These are phyloP conservation scores for Parachaetomium inaequale DNA, from an alignment of 495 filamentous ascomycete species.

Conservation along the genomic window DNA sequence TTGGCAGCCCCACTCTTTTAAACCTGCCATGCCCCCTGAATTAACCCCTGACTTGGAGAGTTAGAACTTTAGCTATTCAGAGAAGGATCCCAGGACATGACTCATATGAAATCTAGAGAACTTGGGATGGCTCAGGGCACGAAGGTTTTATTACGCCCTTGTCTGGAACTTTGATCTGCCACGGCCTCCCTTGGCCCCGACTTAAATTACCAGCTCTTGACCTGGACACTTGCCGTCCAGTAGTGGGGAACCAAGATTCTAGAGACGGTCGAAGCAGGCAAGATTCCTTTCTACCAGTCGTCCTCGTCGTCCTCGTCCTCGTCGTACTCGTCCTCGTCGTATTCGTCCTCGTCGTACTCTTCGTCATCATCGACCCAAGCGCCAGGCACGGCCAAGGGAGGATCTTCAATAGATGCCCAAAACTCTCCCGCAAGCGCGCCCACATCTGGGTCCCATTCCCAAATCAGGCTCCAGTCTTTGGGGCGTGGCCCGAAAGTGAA, in stretches of 20 bases:
- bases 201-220: no score
- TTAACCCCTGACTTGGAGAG: neutral
- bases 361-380: neutral
- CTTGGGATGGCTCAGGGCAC: no score
- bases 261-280: no score
- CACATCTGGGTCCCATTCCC: constrained; percentile 4
- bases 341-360: neutral
- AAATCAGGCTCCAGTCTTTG: neutral
- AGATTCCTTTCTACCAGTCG: neutral
- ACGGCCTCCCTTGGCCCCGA: no score
- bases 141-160: no score
- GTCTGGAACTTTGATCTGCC: no score
- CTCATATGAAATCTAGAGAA: no score
- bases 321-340: neutral
- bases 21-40: neutral
- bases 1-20: neutral
- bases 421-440: neutral
- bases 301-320: neutral
- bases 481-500: neutral
- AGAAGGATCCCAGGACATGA: no score
- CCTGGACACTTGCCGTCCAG: no score
- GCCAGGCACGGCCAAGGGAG: neutral
- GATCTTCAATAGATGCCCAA: neutral
- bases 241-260: no score
- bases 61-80: no score